These are phyloP conservation scores for Coniochaeta sp. DNA, from an alignment of 2,329 filamentous ascomycete species.

Conservation along the genomic window DNA sequence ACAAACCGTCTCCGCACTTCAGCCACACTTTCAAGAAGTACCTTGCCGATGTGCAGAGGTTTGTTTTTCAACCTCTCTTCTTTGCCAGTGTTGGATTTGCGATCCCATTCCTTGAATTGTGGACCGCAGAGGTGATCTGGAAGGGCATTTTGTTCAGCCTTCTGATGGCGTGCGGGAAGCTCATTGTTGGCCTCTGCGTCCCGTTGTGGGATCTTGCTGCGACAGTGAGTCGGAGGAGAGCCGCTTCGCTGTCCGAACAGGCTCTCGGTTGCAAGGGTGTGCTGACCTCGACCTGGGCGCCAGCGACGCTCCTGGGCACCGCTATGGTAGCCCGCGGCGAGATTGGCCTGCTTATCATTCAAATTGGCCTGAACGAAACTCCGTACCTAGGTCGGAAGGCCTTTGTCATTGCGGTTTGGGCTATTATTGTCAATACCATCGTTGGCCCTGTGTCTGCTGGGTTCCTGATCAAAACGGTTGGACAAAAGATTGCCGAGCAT, in stretches of 20 bases:
- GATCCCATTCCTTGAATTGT: conserved; percentile 67
- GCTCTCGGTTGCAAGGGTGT: neutral
- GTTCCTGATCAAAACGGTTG: conserved; percentile 25
- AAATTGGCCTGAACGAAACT: conserved; percentile 16
- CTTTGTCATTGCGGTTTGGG: conserved; percentile 48
- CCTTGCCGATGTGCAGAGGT: conserved; percentile 29
- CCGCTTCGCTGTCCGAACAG: neutral
- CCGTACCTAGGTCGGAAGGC: conserved; percentile 11
- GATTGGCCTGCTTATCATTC: conserved; percentile 65
- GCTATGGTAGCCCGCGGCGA: conserved; percentile 73
- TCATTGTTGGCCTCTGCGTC: conserved; percentile 50
- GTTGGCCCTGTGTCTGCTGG: conserved; percentile 41
- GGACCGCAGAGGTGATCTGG: conserved; percentile 57
- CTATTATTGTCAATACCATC: conserved; percentile 47
- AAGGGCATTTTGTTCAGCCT: conserved; percentile 63
- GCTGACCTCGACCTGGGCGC: conserved; percentile 41
- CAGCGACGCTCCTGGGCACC: conserved; percentile 55
- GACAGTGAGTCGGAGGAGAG: neutral
- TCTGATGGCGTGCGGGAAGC: conserved; percentile 60
- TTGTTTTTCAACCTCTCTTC: conserved; percentile 62
- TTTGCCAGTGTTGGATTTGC: conserved; percentile 73
- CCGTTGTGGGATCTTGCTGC: conserved; percentile 13
- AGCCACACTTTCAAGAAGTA: conserved; percentile 28
- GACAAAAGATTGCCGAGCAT: neutral
- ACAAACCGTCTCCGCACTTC: conserved; percentile 1